These are phyloP conservation scores for Pseudopyrenochaeta lycopersici DNA, from an alignment of 2,329 filamentous ascomycete genomes.

Conservation along the genomic window DNA sequence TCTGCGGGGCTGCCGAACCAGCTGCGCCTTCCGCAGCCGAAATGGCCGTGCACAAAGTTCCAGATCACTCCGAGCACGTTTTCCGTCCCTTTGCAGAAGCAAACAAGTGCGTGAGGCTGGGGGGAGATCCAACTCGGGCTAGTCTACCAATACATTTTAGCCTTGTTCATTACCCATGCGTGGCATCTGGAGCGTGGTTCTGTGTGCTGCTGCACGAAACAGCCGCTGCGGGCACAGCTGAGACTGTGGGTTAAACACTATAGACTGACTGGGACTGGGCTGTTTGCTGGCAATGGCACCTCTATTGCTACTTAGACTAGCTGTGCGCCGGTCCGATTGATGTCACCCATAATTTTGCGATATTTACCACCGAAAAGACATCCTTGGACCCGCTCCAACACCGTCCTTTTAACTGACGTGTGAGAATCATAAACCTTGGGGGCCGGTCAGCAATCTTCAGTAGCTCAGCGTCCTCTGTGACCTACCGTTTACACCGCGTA, in stretches of 20 bases:
- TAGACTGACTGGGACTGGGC: not conserved
- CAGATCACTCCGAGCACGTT: not conserved
- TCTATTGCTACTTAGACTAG: slow-evolving; percentile 3
- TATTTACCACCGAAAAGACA: not conserved
- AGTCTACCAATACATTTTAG: not conserved
- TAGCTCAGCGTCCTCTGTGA: not conserved
- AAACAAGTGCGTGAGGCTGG: not conserved
- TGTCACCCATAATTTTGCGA: not conserved
- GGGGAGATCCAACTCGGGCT: not conserved
- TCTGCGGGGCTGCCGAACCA: not conserved
- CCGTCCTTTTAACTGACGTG: not conserved
- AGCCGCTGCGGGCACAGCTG: slow-evolving; percentile 9
- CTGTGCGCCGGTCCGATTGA: not conserved
- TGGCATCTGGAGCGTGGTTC: slow-evolving; percentile 3
- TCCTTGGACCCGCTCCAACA: not conserved
- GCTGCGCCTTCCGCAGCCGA: not conserved
- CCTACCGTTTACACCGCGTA: not conserved
- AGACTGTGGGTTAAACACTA: slow-evolving; percentile 7
- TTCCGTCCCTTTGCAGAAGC: not conserved
- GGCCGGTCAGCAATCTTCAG: not conserved
- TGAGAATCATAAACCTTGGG: not conserved
- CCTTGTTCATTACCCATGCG: not conserved
- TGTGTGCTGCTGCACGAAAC: slow-evolving; percentile 7
- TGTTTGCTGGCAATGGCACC: not conserved
- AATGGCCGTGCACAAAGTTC: not conserved